Evolutionary conservation across 192 early-diverging fungal genomes (phyloP), one percentile per base, ranked within the genome.

Genomic region (Podila epigama): DNA sequence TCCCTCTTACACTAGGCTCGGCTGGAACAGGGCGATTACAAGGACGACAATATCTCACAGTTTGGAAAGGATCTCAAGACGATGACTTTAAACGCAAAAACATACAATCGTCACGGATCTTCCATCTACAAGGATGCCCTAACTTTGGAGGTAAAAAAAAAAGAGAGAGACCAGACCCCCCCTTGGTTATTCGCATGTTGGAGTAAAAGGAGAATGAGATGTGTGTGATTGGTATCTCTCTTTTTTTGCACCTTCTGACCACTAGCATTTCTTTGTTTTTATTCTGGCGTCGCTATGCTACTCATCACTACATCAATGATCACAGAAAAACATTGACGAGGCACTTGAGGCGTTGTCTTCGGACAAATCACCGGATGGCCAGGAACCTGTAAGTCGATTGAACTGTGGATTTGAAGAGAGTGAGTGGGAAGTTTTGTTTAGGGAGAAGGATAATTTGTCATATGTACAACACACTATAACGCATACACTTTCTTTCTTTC

Each of bases 81-180:
- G 22, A 81, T 87, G 81, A 71, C 83, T 1, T 18, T 68, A 1
- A 87, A 87, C 39, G 86, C 86, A 25, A 86, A 86, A 60, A 68
- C 71, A n/a, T 87, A 87, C 48, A 87, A 87, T 68, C 44, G 70
- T 5, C 77, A 82, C 5, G 75, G 71, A 1, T 87, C 86, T 2
- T 63, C 69, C 44, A 72, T 87, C 0, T 83, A 82, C 44, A 60
- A 73, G 33, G 86, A 87, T 69, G 84, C 86, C 31, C 42, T 69
- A 33, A 58, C 57, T n/a, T 68, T 84, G 3, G 79, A 81, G 69
- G 86, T 71, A 67, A n/a, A n/a, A n/a, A n/a, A n/a, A n/a, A n/a
- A n/a, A n/a, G n/a, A n/a, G n/a, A n/a, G n/a, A n/a, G n/a, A n/a
- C n/a, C n/a, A n/a, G n/a, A n/a, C n/a, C n/a, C n/a, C n/a, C n/a